Evolutionary conservation across 2,329 filamentous ascomycete genomes (phyloP).

Genomic region (Penicillium sp.): DNA sequence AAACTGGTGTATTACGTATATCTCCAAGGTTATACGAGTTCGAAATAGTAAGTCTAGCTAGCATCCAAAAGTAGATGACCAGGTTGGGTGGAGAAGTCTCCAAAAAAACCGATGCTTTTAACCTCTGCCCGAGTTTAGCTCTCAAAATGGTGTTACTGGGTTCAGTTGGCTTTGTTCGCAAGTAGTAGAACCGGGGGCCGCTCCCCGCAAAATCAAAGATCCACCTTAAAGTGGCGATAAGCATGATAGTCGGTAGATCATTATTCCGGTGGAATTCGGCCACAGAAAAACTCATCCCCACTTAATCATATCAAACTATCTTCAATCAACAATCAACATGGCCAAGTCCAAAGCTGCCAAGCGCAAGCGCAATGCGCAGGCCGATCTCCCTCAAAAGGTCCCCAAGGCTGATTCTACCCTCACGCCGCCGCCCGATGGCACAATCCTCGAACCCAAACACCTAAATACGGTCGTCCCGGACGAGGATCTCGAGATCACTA

Average conservation of each 20-base stretch:
- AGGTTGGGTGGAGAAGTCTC: too few species aligned
- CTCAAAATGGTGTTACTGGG: too few species aligned
- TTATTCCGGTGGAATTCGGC: not conserved
- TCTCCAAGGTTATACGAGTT: too few species aligned
- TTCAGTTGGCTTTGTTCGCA: too few species aligned
- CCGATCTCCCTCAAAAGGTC: constrained; percentile 26
- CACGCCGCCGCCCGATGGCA: constrained; percentile 28
- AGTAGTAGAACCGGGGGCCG: too few species aligned
- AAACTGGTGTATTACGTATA: too few species aligned
- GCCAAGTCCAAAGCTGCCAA: constrained; percentile 32
- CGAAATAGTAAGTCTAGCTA: too few species aligned
- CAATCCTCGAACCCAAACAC: constrained; percentile 26
- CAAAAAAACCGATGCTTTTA: too few species aligned
- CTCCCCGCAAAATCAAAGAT: not conserved
- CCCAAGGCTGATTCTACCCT: constrained; percentile 19
- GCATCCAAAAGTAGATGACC: too few species aligned
- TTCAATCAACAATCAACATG: constrained; percentile 12
- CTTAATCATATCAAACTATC: not conserved
- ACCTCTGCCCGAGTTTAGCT: too few species aligned
- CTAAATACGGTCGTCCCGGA: constrained; percentile 33
- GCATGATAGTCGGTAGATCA: not conserved
- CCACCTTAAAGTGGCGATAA: not conserved
- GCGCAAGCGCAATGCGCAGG: constrained; percentile 31
- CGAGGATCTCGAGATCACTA: constrained; percentile 66
- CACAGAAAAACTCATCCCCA: constrained; percentile 1